Base-by-base conservation (phyloP, 495 filamentous ascomycete genomes). In the Podospora comata region DNA sequence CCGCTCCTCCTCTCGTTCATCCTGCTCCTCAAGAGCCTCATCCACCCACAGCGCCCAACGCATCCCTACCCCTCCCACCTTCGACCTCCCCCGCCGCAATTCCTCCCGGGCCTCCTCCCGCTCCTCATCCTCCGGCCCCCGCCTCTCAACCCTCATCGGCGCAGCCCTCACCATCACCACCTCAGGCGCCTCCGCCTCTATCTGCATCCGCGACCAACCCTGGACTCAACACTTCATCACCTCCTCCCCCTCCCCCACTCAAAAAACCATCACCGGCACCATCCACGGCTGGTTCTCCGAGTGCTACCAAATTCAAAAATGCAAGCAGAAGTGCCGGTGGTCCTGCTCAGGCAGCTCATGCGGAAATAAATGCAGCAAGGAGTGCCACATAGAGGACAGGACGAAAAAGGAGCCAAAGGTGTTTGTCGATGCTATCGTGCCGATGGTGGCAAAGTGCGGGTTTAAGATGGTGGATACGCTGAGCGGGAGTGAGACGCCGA, bases 221-320 rank as follows among this genome's bases (percentile, higher is more conserved):
- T 67, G 30, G 20, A 59, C 64, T 34, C 71, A 72, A 65, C 70
- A 70, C 68, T 72, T 75, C 28, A 58, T 62, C 61, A 34, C 64
- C 64, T 11, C 34, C 60, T 60, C 30, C 55, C 34, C 5, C 59
- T 2, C 58, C 32, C 26, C 44, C 53, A 44, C 63, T n/a, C 30
- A 32, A 32, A 56, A 62, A n/a, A 55, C 63, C 48, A 62, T 77
- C 32, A 64, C 62, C 34, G 75, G 71, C 11, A 67, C 69, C n/a
- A 67, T 77, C 5, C 73, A 75, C 66, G 71, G 75, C 34, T 77
- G 75, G 75, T 65, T 74, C 44, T 70, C 65, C 62, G 66, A 75
- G 60, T 77, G 75, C 65, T 30, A 68, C 57, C 71, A 75, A 53
- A 58, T 16, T 4, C 48, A 66, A 30, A 55, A 67, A 58, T 74